Percentiles rank a stretch among this genome's conserved stretches.
These are phyloP conservation scores for Murraya koenigii DNA, from an alignment of 345 rosid species.

Conservation along the genomic window DNA sequence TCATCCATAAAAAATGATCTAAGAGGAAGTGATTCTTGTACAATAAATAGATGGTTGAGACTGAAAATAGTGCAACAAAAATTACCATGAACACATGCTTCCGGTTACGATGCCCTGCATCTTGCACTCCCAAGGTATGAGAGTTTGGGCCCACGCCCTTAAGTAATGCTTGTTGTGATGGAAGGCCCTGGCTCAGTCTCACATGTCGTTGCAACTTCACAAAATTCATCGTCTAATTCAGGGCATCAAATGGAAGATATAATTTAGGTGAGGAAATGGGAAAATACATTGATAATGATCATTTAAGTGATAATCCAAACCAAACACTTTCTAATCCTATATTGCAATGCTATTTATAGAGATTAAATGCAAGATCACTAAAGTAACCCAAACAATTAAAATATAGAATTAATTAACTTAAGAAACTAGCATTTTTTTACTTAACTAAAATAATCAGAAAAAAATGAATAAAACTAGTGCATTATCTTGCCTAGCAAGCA, in stretches of 20 bases:
- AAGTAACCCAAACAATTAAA: too few species aligned
- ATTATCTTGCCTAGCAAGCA: too few species aligned
- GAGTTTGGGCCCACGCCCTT: too few species aligned
- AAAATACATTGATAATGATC: neutral
- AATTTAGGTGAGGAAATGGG: neutral
- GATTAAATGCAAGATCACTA: too few species aligned
- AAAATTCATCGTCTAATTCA: slow-evolving; percentile 32
- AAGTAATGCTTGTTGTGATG: neutral
- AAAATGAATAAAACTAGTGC: too few species aligned
- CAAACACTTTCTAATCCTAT: too few species aligned
- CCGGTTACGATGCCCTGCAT: slow-evolving; percentile 4
- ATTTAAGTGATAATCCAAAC: too few species aligned
- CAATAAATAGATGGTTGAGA: slow-evolving; percentile 10
- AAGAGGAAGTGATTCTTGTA: slow-evolving; percentile 13
- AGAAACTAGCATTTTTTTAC: too few species aligned
- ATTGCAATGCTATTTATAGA: too few species aligned
- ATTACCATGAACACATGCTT: slow-evolving; percentile 8
- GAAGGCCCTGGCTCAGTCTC: slow-evolving; percentile 14
- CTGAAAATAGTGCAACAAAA: slow-evolving; percentile 24
- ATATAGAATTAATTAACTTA: too few species aligned
- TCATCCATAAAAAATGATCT: slow-evolving; percentile 10
- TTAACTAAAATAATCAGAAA: too few species aligned
- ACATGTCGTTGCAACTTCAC: slow-evolving; percentile 2
- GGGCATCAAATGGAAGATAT: neutral
- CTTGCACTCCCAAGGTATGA: neutral